Conservation (phyloP, 306 rosid species). For the Medicago lupulina region DNA sequence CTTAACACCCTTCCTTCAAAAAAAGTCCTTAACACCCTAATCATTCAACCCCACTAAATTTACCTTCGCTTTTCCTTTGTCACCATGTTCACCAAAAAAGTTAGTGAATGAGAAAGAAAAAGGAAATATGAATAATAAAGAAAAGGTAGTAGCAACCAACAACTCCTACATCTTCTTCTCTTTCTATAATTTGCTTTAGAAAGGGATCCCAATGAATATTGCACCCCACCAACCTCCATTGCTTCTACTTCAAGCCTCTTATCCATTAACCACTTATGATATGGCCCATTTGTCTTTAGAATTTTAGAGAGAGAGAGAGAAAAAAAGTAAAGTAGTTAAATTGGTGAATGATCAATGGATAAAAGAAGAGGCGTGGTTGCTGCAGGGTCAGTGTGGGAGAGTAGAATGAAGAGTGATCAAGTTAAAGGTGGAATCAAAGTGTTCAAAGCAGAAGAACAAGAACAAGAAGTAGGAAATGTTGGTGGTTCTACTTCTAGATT, state of each 20-base stretch:
- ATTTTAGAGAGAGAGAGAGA: neutral
- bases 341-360: slow-evolving; percentile 48
- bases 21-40: slow-evolving; percentile 49
- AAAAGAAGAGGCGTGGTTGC: slow-evolving; percentile 58
- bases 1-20: slow-evolving; percentile 55
- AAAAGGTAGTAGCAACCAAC: neutral
- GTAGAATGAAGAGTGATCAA: slow-evolving; percentile 80
- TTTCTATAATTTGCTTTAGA: slow-evolving; percentile 45
- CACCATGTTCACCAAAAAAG: too few species aligned
- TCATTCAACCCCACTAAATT: slow-evolving; percentile 64
- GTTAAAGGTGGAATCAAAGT: slow-evolving; percentile 82
- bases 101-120: neutral
- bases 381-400: slow-evolving; percentile 91
- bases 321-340: slow-evolving; percentile 2
- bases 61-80: neutral
- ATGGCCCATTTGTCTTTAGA: slow-evolving; percentile 39
- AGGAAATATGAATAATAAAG: slow-evolving; percentile 1
- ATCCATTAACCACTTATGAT: slow-evolving; percentile 55
- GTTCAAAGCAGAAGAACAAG: slow-evolving; percentile 64
- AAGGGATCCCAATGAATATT: slow-evolving; percentile 62
- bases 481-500: slow-evolving; percentile 35
- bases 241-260: slow-evolving; percentile 63
- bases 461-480: neutral
- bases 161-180: slow-evolving; percentile 9
- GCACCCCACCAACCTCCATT: slow-evolving; percentile 72